Conservation (phyloP, 306 rosid genomes). For the Lupinus albus region DNA sequence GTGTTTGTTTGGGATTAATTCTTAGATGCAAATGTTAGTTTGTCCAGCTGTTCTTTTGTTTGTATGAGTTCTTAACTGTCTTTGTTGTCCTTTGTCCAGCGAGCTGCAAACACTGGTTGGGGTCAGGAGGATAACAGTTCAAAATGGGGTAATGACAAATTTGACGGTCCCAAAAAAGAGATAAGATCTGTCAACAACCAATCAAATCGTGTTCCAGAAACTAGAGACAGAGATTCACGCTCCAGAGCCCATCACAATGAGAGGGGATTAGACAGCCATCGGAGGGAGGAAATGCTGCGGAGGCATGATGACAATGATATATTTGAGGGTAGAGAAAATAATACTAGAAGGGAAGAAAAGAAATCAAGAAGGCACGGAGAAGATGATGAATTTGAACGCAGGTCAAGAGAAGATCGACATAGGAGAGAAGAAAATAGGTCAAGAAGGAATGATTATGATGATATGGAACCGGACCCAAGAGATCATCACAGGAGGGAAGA, state of each 20-base stretch:
- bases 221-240: constrained; percentile 44
- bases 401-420: constrained; percentile 50
- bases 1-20: constrained; percentile 4
- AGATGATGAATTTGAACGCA: constrained; percentile 43
- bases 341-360: constrained; percentile 53
- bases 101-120: constrained; percentile 98
- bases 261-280: constrained; percentile 43
- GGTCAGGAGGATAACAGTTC: constrained; percentile 59
- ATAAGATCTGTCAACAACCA: constrained; percentile 42
- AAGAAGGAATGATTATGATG: constrained; percentile 39
- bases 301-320: constrained; percentile 36
- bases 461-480: constrained; percentile 43
- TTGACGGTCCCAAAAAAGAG: constrained; percentile 57
- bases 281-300: constrained; percentile 45
- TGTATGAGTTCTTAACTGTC: constrained; percentile 31
- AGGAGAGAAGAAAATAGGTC: constrained; percentile 58
- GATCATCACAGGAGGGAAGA: constrained; percentile 59
- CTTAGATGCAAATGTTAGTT: constrained; percentile 7
- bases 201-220: constrained; percentile 42
- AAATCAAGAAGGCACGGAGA: constrained; percentile 47
- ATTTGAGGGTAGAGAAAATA: constrained; percentile 49
- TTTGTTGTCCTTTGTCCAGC: constrained; percentile 51
- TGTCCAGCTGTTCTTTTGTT: constrained; percentile 4
- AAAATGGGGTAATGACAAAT: constrained; percentile 73
- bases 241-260: constrained; percentile 43